Percentiles rank a stretch among this genome's conserved stretches.
These are phyloP conservation scores for Papilionanthe hybrid DNA, from an alignment of 116 monocot species.

Conservation along the genomic window DNA sequence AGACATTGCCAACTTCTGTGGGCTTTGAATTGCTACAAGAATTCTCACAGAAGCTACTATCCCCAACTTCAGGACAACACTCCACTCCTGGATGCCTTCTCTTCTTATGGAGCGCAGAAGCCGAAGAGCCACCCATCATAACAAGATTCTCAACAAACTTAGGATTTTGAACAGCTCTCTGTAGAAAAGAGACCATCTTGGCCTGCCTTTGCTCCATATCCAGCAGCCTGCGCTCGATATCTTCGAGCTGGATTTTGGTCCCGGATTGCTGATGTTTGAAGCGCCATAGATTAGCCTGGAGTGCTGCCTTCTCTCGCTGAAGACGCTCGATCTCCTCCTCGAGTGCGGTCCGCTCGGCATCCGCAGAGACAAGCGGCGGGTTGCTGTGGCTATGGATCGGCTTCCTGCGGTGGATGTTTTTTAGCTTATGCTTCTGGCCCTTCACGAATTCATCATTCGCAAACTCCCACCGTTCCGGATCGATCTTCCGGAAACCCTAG, in stretches of 20 bases:
- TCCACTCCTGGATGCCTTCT: slow-evolving; percentile 40
- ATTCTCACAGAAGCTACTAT: slow-evolving; percentile 28
- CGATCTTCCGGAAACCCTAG: slow-evolving; percentile 86
- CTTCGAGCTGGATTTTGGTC: slow-evolving; percentile 49
- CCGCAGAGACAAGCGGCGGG: slow-evolving; percentile 15
- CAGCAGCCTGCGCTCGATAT: slow-evolving; percentile 48
- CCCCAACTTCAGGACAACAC: slow-evolving; percentile 7
- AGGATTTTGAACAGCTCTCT: slow-evolving; percentile 44
- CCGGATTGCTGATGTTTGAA: slow-evolving; percentile 56
- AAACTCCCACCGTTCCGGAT: slow-evolving; percentile 94
- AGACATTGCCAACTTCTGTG: slow-evolving; percentile 28
- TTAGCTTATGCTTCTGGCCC: slow-evolving; percentile 69
- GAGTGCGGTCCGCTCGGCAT: slow-evolving; percentile 45
- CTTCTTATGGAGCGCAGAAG: slow-evolving; percentile 45
- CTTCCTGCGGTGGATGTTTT: slow-evolving; percentile 84
- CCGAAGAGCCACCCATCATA: slow-evolving; percentile 19
- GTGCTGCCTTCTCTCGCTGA: slow-evolving; percentile 34
- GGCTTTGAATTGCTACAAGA: slow-evolving; percentile 24
- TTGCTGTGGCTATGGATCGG: slow-evolving; percentile 90
- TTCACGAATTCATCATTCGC: slow-evolving; percentile 72
- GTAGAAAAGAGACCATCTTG: slow-evolving; percentile 59
- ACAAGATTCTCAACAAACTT: slow-evolving; percentile 56
- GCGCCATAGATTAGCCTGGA: slow-evolving; percentile 39
- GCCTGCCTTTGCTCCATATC: slow-evolving; percentile 83
- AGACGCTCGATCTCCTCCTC: slow-evolving; percentile 80